phyloP scores from a whole-genome alignment of 2,329 filamentous ascomycete genomes.

The Colletotrichum spaethianum region DNA sequence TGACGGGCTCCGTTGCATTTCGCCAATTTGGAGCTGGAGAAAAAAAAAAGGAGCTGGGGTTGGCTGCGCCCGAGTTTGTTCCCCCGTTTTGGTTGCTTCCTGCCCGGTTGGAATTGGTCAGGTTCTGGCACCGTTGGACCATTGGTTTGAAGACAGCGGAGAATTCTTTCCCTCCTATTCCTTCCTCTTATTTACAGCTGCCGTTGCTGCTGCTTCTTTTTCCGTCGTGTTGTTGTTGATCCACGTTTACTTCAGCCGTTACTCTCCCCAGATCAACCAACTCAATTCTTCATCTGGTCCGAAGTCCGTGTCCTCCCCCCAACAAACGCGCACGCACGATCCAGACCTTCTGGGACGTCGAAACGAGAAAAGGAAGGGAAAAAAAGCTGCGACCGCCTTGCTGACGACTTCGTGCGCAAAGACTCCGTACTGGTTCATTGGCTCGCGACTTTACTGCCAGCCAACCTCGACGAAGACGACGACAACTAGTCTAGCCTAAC shows the following conservation, averaged over 20 bases:
- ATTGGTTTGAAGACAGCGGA: slow-evolving; percentile 14
- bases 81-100: background rate
- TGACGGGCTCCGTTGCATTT: slow-evolving; percentile 9
- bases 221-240: background rate
- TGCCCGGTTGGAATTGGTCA: slow-evolving; percentile 1
- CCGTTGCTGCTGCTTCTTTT: background rate
- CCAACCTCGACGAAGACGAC: background rate
- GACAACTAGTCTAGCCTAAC: background rate
- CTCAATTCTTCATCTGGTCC: background rate
- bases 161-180: slow-evolving; percentile 22
- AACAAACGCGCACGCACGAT: background rate
- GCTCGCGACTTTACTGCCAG: slow-evolving; percentile 3
- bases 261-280: slow-evolving; percentile 1
- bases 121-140: background rate
- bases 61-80: background rate
- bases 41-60: slow-evolving; percentile 9
- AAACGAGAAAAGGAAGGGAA: background rate
- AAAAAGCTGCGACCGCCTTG: slow-evolving; percentile 16
- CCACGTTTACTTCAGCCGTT: background rate
- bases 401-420: slow-evolving; percentile 6
- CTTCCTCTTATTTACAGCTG: background rate
- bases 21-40: slow-evolving; percentile 12
- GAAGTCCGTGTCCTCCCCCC: background rate
- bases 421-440: background rate
- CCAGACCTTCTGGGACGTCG: background rate